A percentile compares a stretch with the other conserved stretches of the same genome.
phyloP scores from a whole-genome alignment of 495 filamentous ascomycete genomes.

The Massariosphaeria phaeospora region DNA sequence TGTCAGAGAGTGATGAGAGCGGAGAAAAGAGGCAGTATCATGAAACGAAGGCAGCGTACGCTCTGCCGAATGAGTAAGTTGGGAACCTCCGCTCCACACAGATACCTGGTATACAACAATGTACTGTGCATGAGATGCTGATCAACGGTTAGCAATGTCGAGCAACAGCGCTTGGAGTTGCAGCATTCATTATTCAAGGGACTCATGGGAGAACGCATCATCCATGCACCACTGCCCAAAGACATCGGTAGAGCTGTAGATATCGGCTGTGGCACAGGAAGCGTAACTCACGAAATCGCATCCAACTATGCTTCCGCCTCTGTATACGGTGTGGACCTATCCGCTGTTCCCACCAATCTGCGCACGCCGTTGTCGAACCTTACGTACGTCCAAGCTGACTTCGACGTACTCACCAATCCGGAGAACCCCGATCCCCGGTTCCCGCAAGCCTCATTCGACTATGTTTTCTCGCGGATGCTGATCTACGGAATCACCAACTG shows the following conservation, averaged over 20 bases:
- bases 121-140: neutral
- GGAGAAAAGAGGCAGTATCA: no score
- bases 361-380: slow-evolving; percentile 3
- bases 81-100: neutral
- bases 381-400: slow-evolving; percentile 7
- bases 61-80: slow-evolving; percentile 19
- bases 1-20: no score
- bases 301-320: neutral
- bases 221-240: neutral
- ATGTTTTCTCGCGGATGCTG: slow-evolving; percentile 10
- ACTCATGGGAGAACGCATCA: slow-evolving; percentile 3
- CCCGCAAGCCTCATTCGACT: neutral
- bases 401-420: neutral
- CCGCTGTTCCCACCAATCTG: neutral
- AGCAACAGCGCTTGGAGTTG: slow-evolving; percentile 8
- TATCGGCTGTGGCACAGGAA: slow-evolving; percentile 15
- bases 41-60: slow-evolving; percentile 5
- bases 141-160: slow-evolving; percentile 6
- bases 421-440: neutral
- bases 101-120: neutral
- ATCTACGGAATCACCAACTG: slow-evolving; percentile 12
- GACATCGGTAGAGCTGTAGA: slow-evolving; percentile 1
- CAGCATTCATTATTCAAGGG: slow-evolving; percentile 5
- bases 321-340: slow-evolving; percentile 11
- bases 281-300: slow-evolving; percentile 1